Evolutionary conservation across 805 yeast species (phyloP).

Genomic region (Candida sphagnicola): DNA sequence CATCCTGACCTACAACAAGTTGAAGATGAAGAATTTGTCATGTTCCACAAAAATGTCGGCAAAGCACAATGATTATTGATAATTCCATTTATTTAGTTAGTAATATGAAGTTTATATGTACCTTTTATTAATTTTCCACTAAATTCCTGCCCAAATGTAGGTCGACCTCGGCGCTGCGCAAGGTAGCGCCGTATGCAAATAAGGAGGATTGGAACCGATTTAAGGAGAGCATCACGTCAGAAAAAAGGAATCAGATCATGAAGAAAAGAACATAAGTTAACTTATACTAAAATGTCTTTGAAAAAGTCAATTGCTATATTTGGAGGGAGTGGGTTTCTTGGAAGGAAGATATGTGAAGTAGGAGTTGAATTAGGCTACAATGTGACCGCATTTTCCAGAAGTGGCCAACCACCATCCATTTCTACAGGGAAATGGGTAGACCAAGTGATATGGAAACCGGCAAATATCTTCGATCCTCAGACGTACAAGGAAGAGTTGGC

Average conservation of each 20-base stretch:
- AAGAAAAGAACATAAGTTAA: background rate
- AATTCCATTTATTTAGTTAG: background rate
- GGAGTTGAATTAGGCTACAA: constrained; percentile 59
- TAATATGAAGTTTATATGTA: background rate
- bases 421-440: constrained; percentile 48
- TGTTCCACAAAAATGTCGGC: constrained; percentile 37
- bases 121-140: background rate
- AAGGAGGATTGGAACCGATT: too few species aligned
- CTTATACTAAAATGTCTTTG: constrained; percentile 5
- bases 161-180: background rate
- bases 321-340: constrained; percentile 88
- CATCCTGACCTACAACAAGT: constrained; percentile 29
- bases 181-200: background rate
- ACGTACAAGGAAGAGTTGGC: constrained; percentile 47
- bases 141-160: background rate
- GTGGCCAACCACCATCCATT: constrained; percentile 44
- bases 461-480: constrained; percentile 63
- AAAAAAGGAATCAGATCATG: too few species aligned
- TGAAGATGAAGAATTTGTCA: constrained; percentile 35
- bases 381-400: constrained; percentile 67
- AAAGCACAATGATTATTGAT: constrained; percentile 8
- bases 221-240: background rate
- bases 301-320: constrained; percentile 52
- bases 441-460: constrained; percentile 62
- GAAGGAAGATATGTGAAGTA: constrained; percentile 61